Evolutionary conservation across 1,284 basidiomycete species (phyloP).

Genomic region (Sporisorium scitamineum): DNA sequence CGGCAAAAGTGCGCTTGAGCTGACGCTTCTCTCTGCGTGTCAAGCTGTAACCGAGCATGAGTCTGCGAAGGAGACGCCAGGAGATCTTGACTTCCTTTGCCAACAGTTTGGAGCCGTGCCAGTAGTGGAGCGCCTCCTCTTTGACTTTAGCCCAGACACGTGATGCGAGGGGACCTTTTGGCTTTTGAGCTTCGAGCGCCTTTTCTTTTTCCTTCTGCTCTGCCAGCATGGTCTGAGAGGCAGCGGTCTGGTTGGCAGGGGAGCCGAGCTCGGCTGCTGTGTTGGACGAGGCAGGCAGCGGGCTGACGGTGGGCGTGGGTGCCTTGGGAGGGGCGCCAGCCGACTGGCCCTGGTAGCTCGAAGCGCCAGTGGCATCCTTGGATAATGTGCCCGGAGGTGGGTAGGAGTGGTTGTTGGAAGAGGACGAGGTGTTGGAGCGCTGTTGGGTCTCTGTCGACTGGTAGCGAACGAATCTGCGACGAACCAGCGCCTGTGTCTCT

Average conservation of each 20-base stretch:
- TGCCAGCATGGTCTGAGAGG: conserved; percentile 50
- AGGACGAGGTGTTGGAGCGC: conserved; percentile 16
- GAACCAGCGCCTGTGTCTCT: conserved; percentile 25
- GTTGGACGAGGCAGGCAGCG: conserved; percentile 42
- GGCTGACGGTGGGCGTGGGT: conserved; percentile 32
- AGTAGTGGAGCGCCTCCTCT: conserved; percentile 95
- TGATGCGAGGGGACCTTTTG: conserved; percentile 39
- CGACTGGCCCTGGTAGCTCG: conserved; percentile 42
- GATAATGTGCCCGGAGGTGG: conserved; percentile 26
- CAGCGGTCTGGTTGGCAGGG: conserved; percentile 49
- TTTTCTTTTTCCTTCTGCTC: conserved; percentile 51
- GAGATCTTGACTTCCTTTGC: conserved; percentile 95
- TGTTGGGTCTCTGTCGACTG: conserved; percentile 48
- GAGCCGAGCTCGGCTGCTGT: conserved; percentile 55
- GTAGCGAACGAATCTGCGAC: conserved; percentile 29
- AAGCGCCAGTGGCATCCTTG: conserved; percentile 29
- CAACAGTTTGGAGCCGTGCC: conserved; percentile 94
- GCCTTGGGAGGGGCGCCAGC: conserved; percentile 42
- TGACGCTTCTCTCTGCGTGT: conserved; percentile 94
- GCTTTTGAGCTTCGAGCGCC: conserved; percentile 45
- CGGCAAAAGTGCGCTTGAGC: conserved; percentile 91
- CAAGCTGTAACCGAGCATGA: conserved; percentile 88
- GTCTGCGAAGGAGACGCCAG: conserved; percentile 86
- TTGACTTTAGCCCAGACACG: conserved; percentile 88
- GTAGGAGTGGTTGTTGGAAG: conserved; percentile 16